Conservation (phyloP, 192 early-diverging fungal species). For the Coemansia sp. region DNA sequence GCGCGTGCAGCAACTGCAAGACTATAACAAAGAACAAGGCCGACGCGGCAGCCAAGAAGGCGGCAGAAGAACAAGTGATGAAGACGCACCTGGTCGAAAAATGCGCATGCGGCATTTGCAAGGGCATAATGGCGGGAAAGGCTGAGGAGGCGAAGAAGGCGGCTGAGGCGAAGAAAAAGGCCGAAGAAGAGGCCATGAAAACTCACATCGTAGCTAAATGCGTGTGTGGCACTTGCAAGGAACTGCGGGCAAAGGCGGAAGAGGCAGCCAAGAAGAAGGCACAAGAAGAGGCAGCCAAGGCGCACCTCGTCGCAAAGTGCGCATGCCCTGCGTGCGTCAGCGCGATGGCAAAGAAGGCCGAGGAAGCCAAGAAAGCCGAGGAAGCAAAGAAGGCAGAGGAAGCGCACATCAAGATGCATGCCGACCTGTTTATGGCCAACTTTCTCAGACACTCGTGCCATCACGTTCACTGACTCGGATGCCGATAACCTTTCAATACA, state of each 20-base stretch:
- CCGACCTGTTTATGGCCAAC: conserved; percentile 22
- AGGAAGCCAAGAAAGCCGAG: conserved; percentile 5
- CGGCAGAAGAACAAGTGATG: conserved; percentile 13
- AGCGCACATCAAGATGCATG: conserved; percentile 18
- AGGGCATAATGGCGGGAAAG: conserved; percentile 2
- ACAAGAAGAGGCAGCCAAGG: conserved; percentile 7
- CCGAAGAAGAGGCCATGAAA: conserved; percentile 13
- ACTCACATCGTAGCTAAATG: conserved; percentile 29
- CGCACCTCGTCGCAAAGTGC: conserved; percentile 4
- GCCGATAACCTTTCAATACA: background rate
- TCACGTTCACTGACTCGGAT: background rate
- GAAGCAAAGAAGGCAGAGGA: conserved; percentile 14
- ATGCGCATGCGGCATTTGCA: conserved; percentile 7
- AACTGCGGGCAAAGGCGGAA: conserved; percentile 1
- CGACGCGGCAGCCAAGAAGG: conserved; percentile 25
- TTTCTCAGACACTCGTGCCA: conserved; percentile 3
- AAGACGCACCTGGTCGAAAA: background rate
- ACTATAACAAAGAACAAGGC: conserved; percentile 23
- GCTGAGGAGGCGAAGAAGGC: conserved; percentile 13
- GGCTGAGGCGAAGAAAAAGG: conserved; percentile 20
- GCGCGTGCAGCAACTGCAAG: conserved; percentile 33
- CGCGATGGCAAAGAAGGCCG: conserved; percentile 3
- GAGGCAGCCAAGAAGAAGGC: conserved; percentile 13
- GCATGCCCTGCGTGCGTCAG: conserved; percentile 4
- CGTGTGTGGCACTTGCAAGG: conserved; percentile 27